phyloP scores from a whole-genome alignment of 2,329 filamentous ascomycete species.

The Talaromyces pinophilus region DNA sequence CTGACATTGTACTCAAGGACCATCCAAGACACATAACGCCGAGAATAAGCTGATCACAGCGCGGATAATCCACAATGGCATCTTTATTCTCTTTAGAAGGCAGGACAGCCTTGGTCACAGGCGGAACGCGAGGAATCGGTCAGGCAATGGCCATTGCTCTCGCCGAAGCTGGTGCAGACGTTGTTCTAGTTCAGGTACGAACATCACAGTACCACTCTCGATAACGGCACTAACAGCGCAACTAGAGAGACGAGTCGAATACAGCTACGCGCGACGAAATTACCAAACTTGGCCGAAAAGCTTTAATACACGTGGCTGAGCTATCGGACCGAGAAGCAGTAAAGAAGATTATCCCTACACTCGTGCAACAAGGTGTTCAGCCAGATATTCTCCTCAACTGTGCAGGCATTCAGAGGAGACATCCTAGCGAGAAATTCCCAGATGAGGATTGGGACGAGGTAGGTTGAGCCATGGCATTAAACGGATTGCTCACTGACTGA shows the following conservation, averaged over 20 bases:
- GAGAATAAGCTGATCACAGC: not conserved
- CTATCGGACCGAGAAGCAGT: conserved; percentile 46
- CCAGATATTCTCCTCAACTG: conserved; percentile 83
- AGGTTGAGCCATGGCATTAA: conserved; percentile 21
- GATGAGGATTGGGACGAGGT: conserved; percentile 73
- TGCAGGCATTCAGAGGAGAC: conserved; percentile 79
- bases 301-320: conserved; percentile 47
- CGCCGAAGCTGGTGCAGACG: conserved; percentile 51
- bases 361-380: conserved; percentile 51
- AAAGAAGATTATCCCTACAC: conserved; percentile 42
- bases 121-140: conserved; percentile 52
- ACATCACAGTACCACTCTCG: not conserved
- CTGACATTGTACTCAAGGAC: not conserved
- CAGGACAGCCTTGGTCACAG: conserved; percentile 49
- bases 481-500: not conserved
- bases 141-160: conserved; percentile 50
- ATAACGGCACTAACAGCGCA: not conserved
- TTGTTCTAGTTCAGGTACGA: conserved; percentile 45
- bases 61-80: conserved; percentile 27
- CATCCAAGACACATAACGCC: not conserved
- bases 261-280: conserved; percentile 47
- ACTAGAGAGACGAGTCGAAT: conserved; percentile 56
- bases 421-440: conserved; percentile 74
- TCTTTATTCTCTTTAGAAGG: conserved; percentile 45
- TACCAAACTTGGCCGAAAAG: conserved; percentile 42